Conservation (phyloP, 2,329 filamentous ascomycete genomes). For the Calycina herbarum region DNA sequence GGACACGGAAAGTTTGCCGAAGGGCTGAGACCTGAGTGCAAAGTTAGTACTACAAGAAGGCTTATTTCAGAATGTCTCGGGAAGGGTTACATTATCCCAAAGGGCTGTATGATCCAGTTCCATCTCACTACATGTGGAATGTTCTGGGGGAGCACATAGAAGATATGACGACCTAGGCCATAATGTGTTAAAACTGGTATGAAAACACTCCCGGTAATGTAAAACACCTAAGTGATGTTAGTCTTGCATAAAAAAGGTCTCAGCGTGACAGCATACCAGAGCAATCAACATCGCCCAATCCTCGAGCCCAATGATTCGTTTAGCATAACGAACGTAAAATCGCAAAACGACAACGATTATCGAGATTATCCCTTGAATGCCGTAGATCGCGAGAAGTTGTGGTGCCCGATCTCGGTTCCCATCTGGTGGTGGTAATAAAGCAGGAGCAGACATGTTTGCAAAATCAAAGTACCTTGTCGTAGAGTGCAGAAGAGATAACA, state of each 20-base stretch:
- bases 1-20: not conserved
- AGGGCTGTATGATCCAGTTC: not conserved
- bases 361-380: not conserved
- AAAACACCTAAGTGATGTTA: not conserved
- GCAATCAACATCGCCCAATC: not conserved
- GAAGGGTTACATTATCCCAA: not conserved
- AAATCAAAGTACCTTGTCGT: conserved; percentile 10
- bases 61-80: not conserved
- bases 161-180: not conserved
- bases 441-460: no score
- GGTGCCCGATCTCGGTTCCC: not conserved
- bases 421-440: not conserved
- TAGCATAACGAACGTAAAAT: not conserved
- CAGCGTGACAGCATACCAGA: not conserved
- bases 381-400: not conserved
- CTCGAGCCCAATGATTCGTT: not conserved
- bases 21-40: no score
- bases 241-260: not conserved
- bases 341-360: not conserved
- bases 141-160: not conserved
- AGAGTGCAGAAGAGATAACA: conserved; percentile 18
- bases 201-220: not conserved
- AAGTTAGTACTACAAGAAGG: no score
- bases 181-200: not conserved
- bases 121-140: not conserved